Percentiles rank a stretch among this genome's conserved stretches.
These are phyloP conservation scores for Panicum virgatum DNA, from an alignment of 202 grass and related monocot species.

Conservation along the genomic window DNA sequence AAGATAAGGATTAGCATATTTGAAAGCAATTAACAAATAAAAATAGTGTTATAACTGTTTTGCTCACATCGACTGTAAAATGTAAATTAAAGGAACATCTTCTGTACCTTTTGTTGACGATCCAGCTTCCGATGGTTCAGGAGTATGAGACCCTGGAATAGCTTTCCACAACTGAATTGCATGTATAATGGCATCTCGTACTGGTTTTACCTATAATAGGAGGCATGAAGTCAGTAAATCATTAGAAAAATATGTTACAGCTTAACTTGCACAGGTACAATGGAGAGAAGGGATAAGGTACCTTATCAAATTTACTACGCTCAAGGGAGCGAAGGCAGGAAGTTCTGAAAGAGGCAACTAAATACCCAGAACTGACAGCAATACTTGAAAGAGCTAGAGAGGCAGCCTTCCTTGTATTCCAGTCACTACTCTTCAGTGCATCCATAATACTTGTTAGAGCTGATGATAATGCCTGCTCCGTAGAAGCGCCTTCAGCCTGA, in stretches of 20 bases:
- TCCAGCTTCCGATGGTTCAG: constrained; percentile 77
- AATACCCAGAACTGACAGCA: constrained; percentile 66
- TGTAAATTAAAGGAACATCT: constrained; percentile 6
- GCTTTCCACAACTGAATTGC: constrained; percentile 84
- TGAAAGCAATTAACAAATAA: constrained; percentile 13
- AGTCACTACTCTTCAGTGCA: constrained; percentile 82
- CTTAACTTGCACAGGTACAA: constrained; percentile 9
- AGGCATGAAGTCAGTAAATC: constrained; percentile 15
- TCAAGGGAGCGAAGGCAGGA: constrained; percentile 81
- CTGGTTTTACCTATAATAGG: constrained; percentile 83
- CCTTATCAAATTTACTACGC: constrained; percentile 92
- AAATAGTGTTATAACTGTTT: not conserved
- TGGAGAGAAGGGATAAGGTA: constrained; percentile 12
- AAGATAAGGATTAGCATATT: constrained; percentile 4
- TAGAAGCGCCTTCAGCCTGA: constrained; percentile 85
- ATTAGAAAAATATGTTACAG: not conserved
- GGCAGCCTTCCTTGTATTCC: constrained; percentile 85
- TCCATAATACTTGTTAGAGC: constrained; percentile 83
- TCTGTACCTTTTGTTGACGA: constrained; percentile 77
- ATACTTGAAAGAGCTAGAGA: constrained; percentile 79
- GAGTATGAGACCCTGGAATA: constrained; percentile 60
- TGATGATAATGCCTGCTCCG: constrained; percentile 63
- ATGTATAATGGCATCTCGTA: constrained; percentile 70
- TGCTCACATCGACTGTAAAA: not conserved
- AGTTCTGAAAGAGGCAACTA: constrained; percentile 67